A percentile compares a stretch with the other conserved stretches of the same genome.
These are phyloP conservation scores for Rhizopogon vinicolor DNA, from an alignment of 768 basidiomycete species.

Conservation along the genomic window DNA sequence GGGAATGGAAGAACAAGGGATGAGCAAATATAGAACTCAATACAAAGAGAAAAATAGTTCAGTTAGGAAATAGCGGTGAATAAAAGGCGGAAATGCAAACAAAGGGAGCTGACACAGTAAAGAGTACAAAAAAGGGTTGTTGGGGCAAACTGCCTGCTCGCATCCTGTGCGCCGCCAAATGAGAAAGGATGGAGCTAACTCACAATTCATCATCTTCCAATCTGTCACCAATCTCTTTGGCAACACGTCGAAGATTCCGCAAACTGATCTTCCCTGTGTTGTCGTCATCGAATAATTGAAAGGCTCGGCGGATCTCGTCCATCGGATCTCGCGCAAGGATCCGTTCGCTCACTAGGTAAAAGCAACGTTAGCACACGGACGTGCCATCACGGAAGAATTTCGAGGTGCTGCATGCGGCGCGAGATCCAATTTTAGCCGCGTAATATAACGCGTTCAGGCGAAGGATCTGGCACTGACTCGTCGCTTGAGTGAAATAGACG, in stretches of 20 bases:
- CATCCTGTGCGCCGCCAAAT: constrained; percentile 13
- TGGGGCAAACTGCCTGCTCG: constrained; percentile 19
- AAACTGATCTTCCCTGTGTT: constrained; percentile 91
- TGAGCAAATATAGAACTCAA: constrained; percentile 26
- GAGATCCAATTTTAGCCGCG: background rate
- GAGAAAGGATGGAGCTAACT: constrained; percentile 31
- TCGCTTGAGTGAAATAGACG: background rate
- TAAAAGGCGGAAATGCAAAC: constrained; percentile 13
- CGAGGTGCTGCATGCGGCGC: background rate
- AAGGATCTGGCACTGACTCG: background rate
- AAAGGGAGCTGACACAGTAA: constrained; percentile 14
- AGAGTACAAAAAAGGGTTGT: constrained; percentile 21
- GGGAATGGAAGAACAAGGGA: constrained; percentile 21
- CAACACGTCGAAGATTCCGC: constrained; percentile 86
- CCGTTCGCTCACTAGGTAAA: constrained; percentile 78
- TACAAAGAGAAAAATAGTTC: constrained; percentile 8
- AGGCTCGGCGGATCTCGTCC: constrained; percentile 94
- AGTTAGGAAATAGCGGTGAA: constrained; percentile 21
- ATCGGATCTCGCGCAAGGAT: constrained; percentile 93
- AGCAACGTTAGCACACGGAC: constrained; percentile 14
- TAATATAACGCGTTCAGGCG: background rate
- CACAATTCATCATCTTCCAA: constrained; percentile 96
- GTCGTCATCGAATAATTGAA: constrained; percentile 96
- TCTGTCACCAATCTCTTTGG: constrained; percentile 94
- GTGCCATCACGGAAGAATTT: background rate